Conservation (phyloP, 345 rosid species). For the Chamaenerion angustifolium region DNA sequence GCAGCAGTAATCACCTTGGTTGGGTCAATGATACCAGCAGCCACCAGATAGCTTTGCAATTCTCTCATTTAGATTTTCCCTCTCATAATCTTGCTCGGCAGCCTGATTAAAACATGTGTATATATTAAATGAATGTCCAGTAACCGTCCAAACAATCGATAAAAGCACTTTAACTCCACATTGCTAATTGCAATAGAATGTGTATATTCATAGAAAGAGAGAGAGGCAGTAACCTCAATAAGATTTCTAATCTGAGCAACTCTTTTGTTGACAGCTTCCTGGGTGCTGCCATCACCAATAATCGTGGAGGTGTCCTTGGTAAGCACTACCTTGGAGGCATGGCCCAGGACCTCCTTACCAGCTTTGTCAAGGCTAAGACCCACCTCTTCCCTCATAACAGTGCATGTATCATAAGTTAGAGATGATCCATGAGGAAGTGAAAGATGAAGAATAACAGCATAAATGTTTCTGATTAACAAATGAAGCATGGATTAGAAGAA, state of each 20-base stretch:
- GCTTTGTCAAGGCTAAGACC: slow-evolving; percentile 95
- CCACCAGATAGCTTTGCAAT: slow-evolving; percentile 88
- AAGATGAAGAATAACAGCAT: background rate
- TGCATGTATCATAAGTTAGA: slow-evolving; percentile 25
- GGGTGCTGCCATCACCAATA: slow-evolving; percentile 97
- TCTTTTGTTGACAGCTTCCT: slow-evolving; percentile 82
- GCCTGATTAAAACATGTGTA: slow-evolving; percentile 23
- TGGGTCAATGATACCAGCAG: slow-evolving; percentile 95
- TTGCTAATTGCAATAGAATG: background rate
- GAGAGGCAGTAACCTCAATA: slow-evolving; percentile 33
- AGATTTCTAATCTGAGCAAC: slow-evolving; percentile 86
- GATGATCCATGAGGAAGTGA: background rate
- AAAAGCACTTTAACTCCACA: too few species aligned
- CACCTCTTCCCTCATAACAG: slow-evolving; percentile 86
- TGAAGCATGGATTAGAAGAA: background rate
- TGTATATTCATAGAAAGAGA: background rate
- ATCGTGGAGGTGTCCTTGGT: slow-evolving; percentile 87
- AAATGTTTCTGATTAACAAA: background rate
- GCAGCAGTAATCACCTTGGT: too few species aligned
- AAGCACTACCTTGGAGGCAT: slow-evolving; percentile 84
- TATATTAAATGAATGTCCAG: too few species aligned
- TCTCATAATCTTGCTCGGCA: slow-evolving; percentile 92
- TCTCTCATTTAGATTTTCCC: slow-evolving; percentile 85
- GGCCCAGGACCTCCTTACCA: slow-evolving; percentile 78
- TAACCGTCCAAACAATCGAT: too few species aligned